Base-by-base conservation (phyloP, 106 monocot genomes). In the Platanthera guangdongensis region DNA sequence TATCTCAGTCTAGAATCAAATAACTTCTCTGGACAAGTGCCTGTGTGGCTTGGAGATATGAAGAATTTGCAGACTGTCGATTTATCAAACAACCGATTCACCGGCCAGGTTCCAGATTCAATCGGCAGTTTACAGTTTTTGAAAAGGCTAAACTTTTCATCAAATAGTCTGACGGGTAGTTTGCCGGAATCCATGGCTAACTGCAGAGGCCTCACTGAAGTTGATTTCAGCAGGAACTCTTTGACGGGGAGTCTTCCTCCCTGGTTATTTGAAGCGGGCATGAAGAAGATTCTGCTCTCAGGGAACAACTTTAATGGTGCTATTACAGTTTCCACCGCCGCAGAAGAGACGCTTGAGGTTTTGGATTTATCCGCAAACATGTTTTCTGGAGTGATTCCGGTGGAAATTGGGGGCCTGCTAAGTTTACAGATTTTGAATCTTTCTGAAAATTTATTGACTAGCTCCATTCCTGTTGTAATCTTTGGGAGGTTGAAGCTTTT, bases 311-410 rank as follows among this genome's bases (percentile, higher is more conserved):
- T 94, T 50, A 76, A 71, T n/a, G 97, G 94, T 1, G 21, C 53
- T 5, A 64, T 99, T 18, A 52, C 69, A 72, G 16, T 92, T 57
- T 81, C 91, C 8, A 9, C 79, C 13, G 39, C 72, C 30, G 45
- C 63, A 50, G 71, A 75, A 47, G 52, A 67, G 18, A 47, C 59
- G 1, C 48, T 96, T 5, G 72, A 51, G 21, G 47, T 79, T 9
- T 62, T 96, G 85, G 90, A 91, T 79, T 87, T 96, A 46, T 93
- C 96, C 7, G 81, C 78, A 13, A 96, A 96, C 78, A 51, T 67
- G 19, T 83, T 96, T 62, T 86, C 84, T 6, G 91, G 89, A 15
- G 65, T 51, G 57, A 74, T 95, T 52, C 88, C 95, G 5, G 1
- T 7, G 6, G 87, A 89, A 15, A 82, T 95, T 47, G 75, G 73